phyloP scores from a whole-genome alignment of 768 basidiomycete genomes.

The Boletus huronensis region DNA sequence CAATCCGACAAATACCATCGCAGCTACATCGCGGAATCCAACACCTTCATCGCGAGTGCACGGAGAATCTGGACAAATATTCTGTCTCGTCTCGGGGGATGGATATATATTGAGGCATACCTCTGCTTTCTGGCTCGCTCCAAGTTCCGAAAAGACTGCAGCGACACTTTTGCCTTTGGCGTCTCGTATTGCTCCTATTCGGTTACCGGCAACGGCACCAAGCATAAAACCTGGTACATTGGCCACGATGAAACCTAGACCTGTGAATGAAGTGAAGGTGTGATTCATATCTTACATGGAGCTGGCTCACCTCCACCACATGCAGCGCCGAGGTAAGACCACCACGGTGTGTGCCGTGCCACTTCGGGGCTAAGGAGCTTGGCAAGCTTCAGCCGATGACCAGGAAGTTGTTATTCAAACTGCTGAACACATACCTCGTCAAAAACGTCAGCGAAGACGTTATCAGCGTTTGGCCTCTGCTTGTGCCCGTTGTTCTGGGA shows the following conservation, averaged over 20 bases:
- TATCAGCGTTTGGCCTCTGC: constrained; percentile 69
- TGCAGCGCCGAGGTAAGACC: constrained; percentile 68
- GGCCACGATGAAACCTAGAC: constrained; percentile 47
- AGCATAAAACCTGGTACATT: constrained; percentile 85
- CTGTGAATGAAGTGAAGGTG: constrained; percentile 37
- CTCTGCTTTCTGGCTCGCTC: constrained; percentile 81
- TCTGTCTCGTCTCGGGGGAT: not conserved
- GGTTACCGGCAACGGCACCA: constrained; percentile 84
- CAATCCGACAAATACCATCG: not conserved
- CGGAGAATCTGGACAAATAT: constrained; percentile 59
- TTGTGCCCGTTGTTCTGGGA: constrained; percentile 32
- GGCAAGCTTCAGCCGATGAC: not conserved
- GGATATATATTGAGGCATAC: constrained; percentile 38
- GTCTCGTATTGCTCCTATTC: constrained; percentile 87
- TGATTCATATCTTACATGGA: constrained; percentile 2
- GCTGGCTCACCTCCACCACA: constrained; percentile 56
- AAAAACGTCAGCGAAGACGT: constrained; percentile 86
- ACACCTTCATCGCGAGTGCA: constrained; percentile 76
- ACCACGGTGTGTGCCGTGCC: constrained; percentile 63
- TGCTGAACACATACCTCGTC: constrained; percentile 63
- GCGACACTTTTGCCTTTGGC: constrained; percentile 95
- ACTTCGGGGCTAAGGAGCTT: constrained; percentile 83
- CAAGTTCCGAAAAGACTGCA: constrained; percentile 77
- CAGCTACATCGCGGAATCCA: constrained; percentile 55
- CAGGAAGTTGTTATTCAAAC: not conserved